These are phyloP conservation scores for Pyrenochaeta sp. DNA, from an alignment of 2,329 filamentous ascomycete species.

Conservation along the genomic window DNA sequence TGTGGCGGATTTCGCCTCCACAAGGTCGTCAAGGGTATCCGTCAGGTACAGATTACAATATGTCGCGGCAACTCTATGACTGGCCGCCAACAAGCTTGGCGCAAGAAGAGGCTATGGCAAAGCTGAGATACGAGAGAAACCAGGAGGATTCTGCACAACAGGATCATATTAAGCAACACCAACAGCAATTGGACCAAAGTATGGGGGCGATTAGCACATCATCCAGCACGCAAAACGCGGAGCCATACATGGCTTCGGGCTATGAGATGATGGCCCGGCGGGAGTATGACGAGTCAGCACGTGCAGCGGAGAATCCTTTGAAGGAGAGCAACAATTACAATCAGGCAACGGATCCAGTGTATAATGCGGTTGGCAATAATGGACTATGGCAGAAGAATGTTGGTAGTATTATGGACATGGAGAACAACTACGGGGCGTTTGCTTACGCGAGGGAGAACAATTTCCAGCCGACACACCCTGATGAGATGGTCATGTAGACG, in stretches of 20 bases:
- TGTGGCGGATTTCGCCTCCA: slow-evolving; percentile 85
- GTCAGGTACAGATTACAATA: slow-evolving; percentile 55
- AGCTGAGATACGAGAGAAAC: slow-evolving; percentile 66
- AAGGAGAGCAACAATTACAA: slow-evolving; percentile 57
- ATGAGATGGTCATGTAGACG: slow-evolving; percentile 52
- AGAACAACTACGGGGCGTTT: slow-evolving; percentile 72
- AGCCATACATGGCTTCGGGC: slow-evolving; percentile 86
- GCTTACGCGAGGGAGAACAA: slow-evolving; percentile 63
- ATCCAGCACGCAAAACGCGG: slow-evolving; percentile 58
- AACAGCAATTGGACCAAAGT: slow-evolving; percentile 40
- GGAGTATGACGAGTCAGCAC: slow-evolving; percentile 66
- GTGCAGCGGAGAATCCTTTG: slow-evolving; percentile 30
- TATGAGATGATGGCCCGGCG: slow-evolving; percentile 75
- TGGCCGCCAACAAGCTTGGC: slow-evolving; percentile 66
- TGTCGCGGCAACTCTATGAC: slow-evolving; percentile 52
- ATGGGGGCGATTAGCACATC: slow-evolving; percentile 34
- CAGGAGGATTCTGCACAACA: slow-evolving; percentile 37
- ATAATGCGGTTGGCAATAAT: slow-evolving; percentile 54
- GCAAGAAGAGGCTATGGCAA: slow-evolving; percentile 64
- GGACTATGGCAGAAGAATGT: slow-evolving; percentile 59
- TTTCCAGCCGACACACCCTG: slow-evolving; percentile 43
- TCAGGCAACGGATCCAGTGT: slow-evolving; percentile 74
- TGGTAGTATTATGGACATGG: slow-evolving; percentile 62
- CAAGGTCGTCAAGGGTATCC: slow-evolving; percentile 44
- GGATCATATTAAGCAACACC: slow-evolving; percentile 38